Evolutionary conservation across 2,329 filamentous ascomycete genomes (phyloP).

Genomic region (Ophiostoma piceae): DNA sequence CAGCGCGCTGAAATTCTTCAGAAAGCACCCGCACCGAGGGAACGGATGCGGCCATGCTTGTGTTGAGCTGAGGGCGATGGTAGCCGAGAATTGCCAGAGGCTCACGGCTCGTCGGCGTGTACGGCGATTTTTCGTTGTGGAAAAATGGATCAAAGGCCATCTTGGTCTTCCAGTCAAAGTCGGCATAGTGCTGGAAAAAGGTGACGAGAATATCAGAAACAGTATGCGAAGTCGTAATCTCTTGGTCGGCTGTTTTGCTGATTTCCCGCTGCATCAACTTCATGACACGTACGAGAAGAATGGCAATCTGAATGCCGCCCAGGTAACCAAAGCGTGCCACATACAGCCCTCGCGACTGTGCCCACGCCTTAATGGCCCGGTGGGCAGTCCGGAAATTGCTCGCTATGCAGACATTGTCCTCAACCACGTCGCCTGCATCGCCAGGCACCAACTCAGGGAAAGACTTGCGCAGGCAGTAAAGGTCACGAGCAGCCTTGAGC

Average conservation of each 20-base stretch:
- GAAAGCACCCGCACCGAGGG: constrained; percentile 49
- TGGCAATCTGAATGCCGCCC: constrained; percentile 58
- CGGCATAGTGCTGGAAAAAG: constrained; percentile 60
- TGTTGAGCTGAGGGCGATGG: constrained; percentile 57
- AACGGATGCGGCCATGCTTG: constrained; percentile 49
- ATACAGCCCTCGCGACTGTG: constrained; percentile 57
- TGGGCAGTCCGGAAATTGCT: constrained; percentile 53
- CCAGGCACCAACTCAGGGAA: constrained; percentile 47
- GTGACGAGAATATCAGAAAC: constrained; percentile 49
- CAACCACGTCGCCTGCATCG: background rate
- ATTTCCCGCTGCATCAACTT: constrained; percentile 42
- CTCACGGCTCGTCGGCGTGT: constrained; percentile 53
- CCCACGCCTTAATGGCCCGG: constrained; percentile 58
- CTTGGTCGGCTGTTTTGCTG: background rate
- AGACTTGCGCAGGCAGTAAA: constrained; percentile 55
- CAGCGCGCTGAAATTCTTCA: constrained; percentile 47
- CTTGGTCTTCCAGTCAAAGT: constrained; percentile 53
- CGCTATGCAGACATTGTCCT: constrained; percentile 33
- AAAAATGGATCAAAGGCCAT: constrained; percentile 58
- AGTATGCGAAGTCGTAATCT: constrained; percentile 25
- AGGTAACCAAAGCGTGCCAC: constrained; percentile 61
- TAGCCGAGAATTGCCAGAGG: constrained; percentile 60
- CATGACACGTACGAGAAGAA: constrained; percentile 56
- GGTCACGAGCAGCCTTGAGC: constrained; percentile 59
- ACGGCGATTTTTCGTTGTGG: constrained; percentile 43